Conservation (phyloP, 129 eudicot species). For the Oenanthe sinensis region DNA sequence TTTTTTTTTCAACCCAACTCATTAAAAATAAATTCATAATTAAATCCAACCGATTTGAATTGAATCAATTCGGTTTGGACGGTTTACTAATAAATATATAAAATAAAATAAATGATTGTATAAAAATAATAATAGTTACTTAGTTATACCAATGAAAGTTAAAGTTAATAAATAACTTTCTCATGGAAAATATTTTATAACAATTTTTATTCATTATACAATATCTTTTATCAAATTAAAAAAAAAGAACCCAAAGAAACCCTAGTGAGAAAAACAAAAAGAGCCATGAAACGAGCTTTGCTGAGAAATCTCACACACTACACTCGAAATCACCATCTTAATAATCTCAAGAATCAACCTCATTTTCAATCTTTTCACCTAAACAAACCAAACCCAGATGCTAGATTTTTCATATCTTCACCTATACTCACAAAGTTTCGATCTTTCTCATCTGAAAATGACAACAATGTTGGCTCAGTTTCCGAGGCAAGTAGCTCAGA, state of each 20-base stretch:
- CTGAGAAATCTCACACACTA: slow-evolving; percentile 7
- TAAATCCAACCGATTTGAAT: too few relatives aligned
- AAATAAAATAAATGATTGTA: too few relatives aligned
- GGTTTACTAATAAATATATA: too few relatives aligned
- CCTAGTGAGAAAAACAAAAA: not conserved
- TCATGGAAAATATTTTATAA: too few relatives aligned
- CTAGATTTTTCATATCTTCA: not conserved
- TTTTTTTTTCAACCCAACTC: too few relatives aligned
- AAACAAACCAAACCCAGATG: not conserved
- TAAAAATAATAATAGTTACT: too few relatives aligned
- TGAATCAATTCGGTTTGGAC: too few relatives aligned
- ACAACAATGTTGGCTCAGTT: slow-evolving; percentile 11
- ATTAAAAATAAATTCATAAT: too few relatives aligned
- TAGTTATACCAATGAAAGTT: too few relatives aligned
- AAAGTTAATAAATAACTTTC: too few relatives aligned
- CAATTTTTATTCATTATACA: too few relatives aligned
- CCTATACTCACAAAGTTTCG: slow-evolving; percentile 2
- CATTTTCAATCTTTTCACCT: not conserved
- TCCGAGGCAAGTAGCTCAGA: not conserved
- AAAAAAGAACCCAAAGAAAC: not conserved
- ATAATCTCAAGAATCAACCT: not conserved
- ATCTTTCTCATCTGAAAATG: slow-evolving; percentile 19
- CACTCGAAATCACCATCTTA: not conserved
- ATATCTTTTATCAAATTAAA: too few relatives aligned
- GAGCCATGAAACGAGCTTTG: slow-evolving; percentile 16